A percentile compares a stretch with the other conserved stretches of the same genome.
Conservation (phyloP, 257 asterid genomes). For the Jasminum sambac region DNA sequence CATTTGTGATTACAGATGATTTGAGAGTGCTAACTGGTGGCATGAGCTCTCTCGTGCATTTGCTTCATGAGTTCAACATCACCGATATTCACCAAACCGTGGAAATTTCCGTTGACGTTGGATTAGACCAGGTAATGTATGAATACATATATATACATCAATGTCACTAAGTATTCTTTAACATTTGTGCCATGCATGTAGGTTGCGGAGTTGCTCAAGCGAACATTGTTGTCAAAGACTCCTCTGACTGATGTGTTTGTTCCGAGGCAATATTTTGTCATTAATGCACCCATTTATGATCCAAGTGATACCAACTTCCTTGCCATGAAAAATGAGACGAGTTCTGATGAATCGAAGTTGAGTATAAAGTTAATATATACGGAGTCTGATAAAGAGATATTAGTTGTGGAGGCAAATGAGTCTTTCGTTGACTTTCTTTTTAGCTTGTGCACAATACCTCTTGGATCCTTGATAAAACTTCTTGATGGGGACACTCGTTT, state of each 20-base stretch:
- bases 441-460: too few relatives aligned
- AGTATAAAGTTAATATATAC: neutral
- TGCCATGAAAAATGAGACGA: neutral
- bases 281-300: neutral
- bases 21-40: neutral
- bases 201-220: neutral
- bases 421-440: too few relatives aligned
- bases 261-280: neutral
- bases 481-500: constrained; percentile 4
- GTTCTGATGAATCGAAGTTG: neutral
- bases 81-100: neutral
- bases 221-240: constrained; percentile 13
- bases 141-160: too few relatives aligned
- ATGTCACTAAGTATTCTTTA: neutral
- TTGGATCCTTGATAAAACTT: too few relatives aligned
- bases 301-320: neutral
- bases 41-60: neutral
- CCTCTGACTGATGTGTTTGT: constrained; percentile 14
- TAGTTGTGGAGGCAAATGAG: too few relatives aligned
- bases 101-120: constrained; percentile 8
- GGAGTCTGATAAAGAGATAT: neutral
- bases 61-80: neutral
- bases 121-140: constrained; percentile 19
- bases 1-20: constrained; percentile 6
- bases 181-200: neutral